Base-by-base conservation (phyloP, 2,329 filamentous ascomycete species). In the Pseudocercospora cruenta region DNA sequence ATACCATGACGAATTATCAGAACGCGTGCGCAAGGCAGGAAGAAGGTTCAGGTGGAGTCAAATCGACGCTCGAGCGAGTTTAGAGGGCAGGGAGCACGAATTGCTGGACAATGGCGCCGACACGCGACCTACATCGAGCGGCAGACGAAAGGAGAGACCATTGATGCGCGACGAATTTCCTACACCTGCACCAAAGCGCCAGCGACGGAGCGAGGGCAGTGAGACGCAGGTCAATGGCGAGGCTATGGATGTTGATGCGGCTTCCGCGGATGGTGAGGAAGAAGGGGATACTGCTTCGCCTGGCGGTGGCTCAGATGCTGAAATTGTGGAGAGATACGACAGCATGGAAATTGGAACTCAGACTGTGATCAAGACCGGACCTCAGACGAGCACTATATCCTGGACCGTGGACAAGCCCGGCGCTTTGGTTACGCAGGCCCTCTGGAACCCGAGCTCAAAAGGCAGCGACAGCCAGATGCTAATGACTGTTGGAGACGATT, bases 161-260 rank as follows among this genome's bases (percentile, higher is more conserved):
- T 59, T 63, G 19, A 70, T 33, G 2, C 68, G 67, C 3, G 72
- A 77, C 54, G 75, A 78, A 33, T 77, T 78, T 53, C 75, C 75
- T 0, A 70, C 72, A 19, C 73, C 75, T 5, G 67, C 72, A n/a
- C 68, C 75, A 8, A 77, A 78, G 67, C 70, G 75, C 39, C 73
- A 74, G 57, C 69, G 77, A 16, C 71, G 73, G 58, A 77, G 73
- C 62, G 75, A 77, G 62, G 74, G 71, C 7, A 73, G 69, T 43
- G 68, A 71, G 14, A 63, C 73, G 12, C 77, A 80, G 33, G 66
- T 78, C 63, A 82, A 83, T 69, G 81, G 81, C 65, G 80, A 75
- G 28, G 78, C 77, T 62, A 83, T 83, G 81, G 82, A 83, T 19
- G 71, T 83, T 6, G 82, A 77, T 59, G 71, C 67, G 14, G 69